Evolutionary conservation across 2,329 filamentous ascomycete species (phyloP), one percentile per base, ranked within the genome.

Genomic region (Calycina herbarum): DNA sequence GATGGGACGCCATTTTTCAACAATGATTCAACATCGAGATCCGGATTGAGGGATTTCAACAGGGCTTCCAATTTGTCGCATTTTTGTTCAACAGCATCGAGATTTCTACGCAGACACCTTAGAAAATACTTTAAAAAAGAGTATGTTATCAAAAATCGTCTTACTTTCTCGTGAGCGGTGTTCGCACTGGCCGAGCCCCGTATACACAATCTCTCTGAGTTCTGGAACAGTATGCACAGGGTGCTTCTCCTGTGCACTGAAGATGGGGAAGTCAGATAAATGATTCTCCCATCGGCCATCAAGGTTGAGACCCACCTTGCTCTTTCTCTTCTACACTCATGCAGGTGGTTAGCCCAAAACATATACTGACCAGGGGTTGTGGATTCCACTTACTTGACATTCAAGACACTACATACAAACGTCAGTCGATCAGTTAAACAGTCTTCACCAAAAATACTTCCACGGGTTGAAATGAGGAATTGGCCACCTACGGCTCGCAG

Each of bases 121-220:
- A 59, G 17, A 24, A 40, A 6, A 24, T 5, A 29, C 1, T 15
- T 45, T 31, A 1, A 31, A 45, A 10, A 27, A 42, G 29, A 59
- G 38, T 42, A 8, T 7, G 17, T 29, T 20, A 1, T 24, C 1
- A 29, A 48, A 5, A 24, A 3, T 6, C 2, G 40, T 57, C 45
- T 42, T 62, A 66, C 66, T 69, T 68, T 40, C 66, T 59, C 11
- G 68, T 69, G 2, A 69, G 29, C n/a, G 68, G 64, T 17, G 66
- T 69, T 42, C 66, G 60, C 11, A 68, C 54, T 27, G 66, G 66
- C 3, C 66, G 62, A 54, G 66, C 57, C 7, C 48, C 59, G 59
- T 68, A 69, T 17, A 68, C 60, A 59, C 66, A 69, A 33, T 51
- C 38, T 42, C 48, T 58, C 45, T 65, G 45, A 6, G 66, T 62